phyloP scores from a whole-genome alignment of 2,329 filamentous ascomycete species.

The Alternaria consortialis region DNA sequence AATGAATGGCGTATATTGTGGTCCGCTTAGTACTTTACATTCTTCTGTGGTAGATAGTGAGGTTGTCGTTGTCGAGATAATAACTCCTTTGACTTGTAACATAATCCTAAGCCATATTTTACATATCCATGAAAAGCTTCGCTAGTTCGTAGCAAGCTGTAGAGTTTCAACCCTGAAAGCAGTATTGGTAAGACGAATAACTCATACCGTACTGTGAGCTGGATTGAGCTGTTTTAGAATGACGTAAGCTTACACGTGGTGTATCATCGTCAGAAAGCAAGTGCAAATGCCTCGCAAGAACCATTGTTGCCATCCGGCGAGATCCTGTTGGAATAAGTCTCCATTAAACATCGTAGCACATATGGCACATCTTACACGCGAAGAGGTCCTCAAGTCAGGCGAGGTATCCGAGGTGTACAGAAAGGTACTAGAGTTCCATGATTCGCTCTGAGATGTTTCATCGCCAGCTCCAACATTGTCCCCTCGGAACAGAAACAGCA shows the following conservation, averaged over 20 bases:
- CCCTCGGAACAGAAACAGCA: neutral
- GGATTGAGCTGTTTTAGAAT: neutral
- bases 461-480: neutral
- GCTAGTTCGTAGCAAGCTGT: too few species aligned
- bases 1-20: neutral
- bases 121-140: neutral
- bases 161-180: neutral
- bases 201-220: neutral
- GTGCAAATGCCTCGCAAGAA: neutral
- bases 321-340: too few species aligned
- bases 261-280: neutral
- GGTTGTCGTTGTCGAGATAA: neutral
- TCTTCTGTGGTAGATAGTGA: neutral
- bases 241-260: neutral
- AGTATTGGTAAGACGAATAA: too few species aligned
- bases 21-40: neutral
- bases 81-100: neutral
- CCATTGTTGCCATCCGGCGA: too few species aligned
- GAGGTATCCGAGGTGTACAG: slow-evolving; percentile 28
- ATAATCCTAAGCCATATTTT: neutral
- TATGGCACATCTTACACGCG: slow-evolving; percentile 43
- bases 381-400: slow-evolving; percentile 36
- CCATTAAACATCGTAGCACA: neutral
- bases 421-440: slow-evolving; percentile 21
- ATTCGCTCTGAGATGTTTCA: neutral